phyloP scores from a whole-genome alignment of 371 early-diverging fungal species.

The Coemansia sp. region DNA sequence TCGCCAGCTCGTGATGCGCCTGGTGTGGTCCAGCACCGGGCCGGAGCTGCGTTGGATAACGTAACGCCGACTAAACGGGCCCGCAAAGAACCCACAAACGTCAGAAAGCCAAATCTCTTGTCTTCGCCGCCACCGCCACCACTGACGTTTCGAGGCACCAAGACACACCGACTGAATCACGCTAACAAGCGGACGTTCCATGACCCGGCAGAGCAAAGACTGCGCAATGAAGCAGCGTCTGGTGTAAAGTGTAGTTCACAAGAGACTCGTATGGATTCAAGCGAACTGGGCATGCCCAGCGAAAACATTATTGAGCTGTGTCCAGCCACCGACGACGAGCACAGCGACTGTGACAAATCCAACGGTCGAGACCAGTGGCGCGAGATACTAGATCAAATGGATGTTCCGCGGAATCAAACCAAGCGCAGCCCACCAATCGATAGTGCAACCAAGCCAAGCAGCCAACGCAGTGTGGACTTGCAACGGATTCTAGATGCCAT shows the following conservation, averaged over 20 bases:
- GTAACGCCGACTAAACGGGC: conserved; percentile 31
- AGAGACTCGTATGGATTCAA: conserved; percentile 40
- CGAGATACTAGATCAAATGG: background rate
- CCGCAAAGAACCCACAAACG: conserved; percentile 3
- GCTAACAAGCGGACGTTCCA: background rate
- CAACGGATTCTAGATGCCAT: conserved; percentile 32
- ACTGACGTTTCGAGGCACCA: background rate
- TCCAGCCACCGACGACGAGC: conserved; percentile 29
- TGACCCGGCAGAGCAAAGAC: background rate
- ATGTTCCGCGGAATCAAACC: conserved; percentile 1
- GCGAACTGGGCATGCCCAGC: conserved; percentile 26
- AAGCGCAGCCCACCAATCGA: background rate
- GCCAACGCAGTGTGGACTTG: conserved; percentile 1
- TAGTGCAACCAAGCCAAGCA: background rate
- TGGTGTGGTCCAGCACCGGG: background rate
- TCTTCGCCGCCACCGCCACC: conserved; percentile 34
- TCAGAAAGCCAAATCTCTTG: conserved; percentile 12
- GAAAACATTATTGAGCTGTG: conserved; percentile 22
- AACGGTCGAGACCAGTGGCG: conserved; percentile 5
- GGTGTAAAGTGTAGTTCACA: conserved; percentile 32
- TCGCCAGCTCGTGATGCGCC: conserved; percentile 12
- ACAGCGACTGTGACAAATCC: background rate
- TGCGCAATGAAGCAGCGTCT: background rate
- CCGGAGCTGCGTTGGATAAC: conserved; percentile 5
- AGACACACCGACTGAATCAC: background rate